Percentiles rank a stretch among this genome's conserved stretches.
Conservation (phyloP, 129 eudicot genomes). For the Heracleum sosnowskyi region DNA sequence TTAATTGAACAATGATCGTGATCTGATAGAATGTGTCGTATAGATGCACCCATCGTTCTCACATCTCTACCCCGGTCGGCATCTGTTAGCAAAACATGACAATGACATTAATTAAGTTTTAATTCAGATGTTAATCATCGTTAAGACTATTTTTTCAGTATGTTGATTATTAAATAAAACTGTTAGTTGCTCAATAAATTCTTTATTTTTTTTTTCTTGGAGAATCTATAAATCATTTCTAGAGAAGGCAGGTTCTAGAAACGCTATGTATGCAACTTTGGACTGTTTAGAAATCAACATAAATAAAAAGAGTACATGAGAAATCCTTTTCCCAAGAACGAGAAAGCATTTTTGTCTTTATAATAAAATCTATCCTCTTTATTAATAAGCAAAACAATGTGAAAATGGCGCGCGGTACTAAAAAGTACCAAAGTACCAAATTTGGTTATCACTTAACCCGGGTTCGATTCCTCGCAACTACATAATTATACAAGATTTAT, state of each 20-base stretch:
- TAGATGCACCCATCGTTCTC: conserved; percentile 11
- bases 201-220: too few species aligned
- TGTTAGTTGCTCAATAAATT: neutral
- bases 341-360: neutral
- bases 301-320: neutral
- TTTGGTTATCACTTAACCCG: too few species aligned
- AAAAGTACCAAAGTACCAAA: too few species aligned
- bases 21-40: neutral
- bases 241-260: neutral
- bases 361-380: too few species aligned
- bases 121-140: conserved; percentile 9
- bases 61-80: conserved; percentile 28
- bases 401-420: too few species aligned
- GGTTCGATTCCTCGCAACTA: too few species aligned
- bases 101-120: conserved; percentile 8
- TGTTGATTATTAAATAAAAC: neutral
- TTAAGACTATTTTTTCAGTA: neutral
- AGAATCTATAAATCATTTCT: too few species aligned
- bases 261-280: neutral
- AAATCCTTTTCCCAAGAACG: conserved; percentile 1
- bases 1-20: neutral
- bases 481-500: too few species aligned
- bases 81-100: conserved; percentile 17
- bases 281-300: neutral
- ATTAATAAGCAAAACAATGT: too few species aligned